These are phyloP conservation scores for Panicum hallii DNA, from an alignment of 202 grass and related monocot species.

Conservation along the genomic window DNA sequence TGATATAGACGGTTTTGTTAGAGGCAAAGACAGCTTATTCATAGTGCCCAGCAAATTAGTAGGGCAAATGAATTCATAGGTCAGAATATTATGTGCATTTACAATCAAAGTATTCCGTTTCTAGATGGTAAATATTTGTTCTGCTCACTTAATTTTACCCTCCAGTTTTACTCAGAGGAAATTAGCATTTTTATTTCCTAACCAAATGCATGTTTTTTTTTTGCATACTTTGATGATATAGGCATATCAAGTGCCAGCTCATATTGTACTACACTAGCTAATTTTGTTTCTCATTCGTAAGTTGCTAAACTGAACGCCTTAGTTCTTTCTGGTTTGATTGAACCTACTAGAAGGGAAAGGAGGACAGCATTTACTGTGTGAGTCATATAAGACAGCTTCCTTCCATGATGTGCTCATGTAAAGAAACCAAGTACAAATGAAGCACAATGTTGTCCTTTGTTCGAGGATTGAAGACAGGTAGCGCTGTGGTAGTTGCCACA, in stretches of 20 bases:
- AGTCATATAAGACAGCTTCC: slow-evolving; percentile 28
- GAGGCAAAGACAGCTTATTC: slow-evolving; percentile 7
- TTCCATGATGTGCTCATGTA: slow-evolving; percentile 32
- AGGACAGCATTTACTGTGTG: slow-evolving; percentile 15
- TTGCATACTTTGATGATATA: neutral
- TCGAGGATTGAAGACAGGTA: slow-evolving; percentile 42
- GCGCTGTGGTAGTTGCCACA: slow-evolving; percentile 59
- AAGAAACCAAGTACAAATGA: slow-evolving; percentile 45
- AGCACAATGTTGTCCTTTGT: neutral
- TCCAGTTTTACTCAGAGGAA: neutral
- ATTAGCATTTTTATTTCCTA: neutral
- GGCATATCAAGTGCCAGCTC: neutral
- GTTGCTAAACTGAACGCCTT: slow-evolving; percentile 30
- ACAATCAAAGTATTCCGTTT: neutral
- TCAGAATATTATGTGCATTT: neutral
- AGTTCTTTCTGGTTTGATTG: slow-evolving; percentile 9
- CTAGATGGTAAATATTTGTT: slow-evolving; percentile 4
- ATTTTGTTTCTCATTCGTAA: slow-evolving; percentile 6
- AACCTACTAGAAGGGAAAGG: slow-evolving; percentile 29
- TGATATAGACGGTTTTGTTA: neutral
- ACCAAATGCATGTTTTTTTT: neutral
- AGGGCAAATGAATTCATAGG: neutral
- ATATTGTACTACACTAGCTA: neutral
- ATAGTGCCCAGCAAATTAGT: neutral
- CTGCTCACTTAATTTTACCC: neutral